Evolutionary conservation across 495 filamentous ascomycete genomes (phyloP), one percentile per base, ranked within the genome.

Genomic region (Aspergillus sclerotiicarbonarius): DNA sequence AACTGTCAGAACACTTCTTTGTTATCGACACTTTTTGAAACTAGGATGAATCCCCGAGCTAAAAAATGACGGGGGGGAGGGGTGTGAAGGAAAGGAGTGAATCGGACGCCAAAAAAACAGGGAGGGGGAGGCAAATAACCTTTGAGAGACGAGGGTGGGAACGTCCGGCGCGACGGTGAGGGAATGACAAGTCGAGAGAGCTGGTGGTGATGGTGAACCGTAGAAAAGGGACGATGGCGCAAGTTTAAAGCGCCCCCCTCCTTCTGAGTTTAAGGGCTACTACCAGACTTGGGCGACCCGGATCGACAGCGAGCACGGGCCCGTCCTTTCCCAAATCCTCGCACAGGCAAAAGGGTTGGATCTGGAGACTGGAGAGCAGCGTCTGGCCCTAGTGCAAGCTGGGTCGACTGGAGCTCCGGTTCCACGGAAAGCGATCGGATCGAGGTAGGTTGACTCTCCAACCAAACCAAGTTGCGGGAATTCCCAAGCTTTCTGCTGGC

Each of bases 261-360:
- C 66, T 57, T 59, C 58, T 53, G 60, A 58, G 59, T 68, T 62
- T 60, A 62, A 58, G 63, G 57, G 37, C 37, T 41, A 62, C 57
- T 66, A 62, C 63, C 64, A 71, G 56, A 59, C 55, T 59, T 59
- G 56, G 52, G 54, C 16, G 60, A 55, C 54, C 61, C 56, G 67
- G 72, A 75, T 75, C 72, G 69, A 67, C 70, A 65, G 47, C 43
- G 62, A 73, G 73, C 73, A 76, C 73, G 70, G 73, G 64, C 73
- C 72, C 56, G 56, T 57, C 51, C 52, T 56, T 46, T 50, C 58
- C 46, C 55, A 59, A 57, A 55, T 59, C 64, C 61, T 67, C 62
- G 62, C 53, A 55, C 55, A 67, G 64, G 58, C 25, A 55, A 61
- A 63, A 58, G 60, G 62, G 66, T 66, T 66, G 66, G 66, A 72